Conservation (phyloP, 768 basidiomycete species). For the Trametes meyenii region DNA sequence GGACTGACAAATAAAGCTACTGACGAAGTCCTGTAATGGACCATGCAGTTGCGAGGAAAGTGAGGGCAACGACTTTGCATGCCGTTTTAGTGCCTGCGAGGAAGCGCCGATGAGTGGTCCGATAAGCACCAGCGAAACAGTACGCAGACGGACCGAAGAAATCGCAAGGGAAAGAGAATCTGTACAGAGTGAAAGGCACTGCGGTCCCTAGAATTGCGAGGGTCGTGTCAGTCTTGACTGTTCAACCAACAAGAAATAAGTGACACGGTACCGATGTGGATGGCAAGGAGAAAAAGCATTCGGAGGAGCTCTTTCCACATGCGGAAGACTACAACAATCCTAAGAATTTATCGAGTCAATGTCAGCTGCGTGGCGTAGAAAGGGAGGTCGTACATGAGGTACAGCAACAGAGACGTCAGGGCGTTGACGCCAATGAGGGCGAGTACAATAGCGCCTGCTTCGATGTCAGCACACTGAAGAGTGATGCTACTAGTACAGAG, state of each 20-base stretch:
- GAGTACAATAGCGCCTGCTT: constrained; percentile 27
- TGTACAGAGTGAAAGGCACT: constrained; percentile 26
- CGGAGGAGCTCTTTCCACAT: constrained; percentile 30
- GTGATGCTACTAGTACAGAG: neutral
- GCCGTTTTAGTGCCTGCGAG: constrained; percentile 22
- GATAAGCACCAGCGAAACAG: neutral
- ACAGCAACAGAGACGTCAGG: constrained; percentile 28
- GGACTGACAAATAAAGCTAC: neutral
- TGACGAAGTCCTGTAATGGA: constrained; percentile 29
- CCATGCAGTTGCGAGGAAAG: constrained; percentile 26
- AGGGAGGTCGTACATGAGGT: constrained; percentile 30
- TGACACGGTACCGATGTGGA: constrained; percentile 28
- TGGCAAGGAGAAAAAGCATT: constrained; percentile 25
- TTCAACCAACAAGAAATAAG: neutral
- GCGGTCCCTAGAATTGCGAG: constrained; percentile 20
- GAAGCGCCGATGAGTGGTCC: neutral
- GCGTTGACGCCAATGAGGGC: constrained; percentile 27
- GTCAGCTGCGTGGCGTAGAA: too few relatives aligned
- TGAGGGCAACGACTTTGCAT: constrained; percentile 25
- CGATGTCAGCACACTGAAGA: too few relatives aligned
- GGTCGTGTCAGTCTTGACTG: neutral
- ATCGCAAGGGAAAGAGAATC: constrained; percentile 25
- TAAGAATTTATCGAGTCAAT: neutral
- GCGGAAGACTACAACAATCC: constrained; percentile 32
- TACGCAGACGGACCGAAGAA: constrained; percentile 26